phyloP scores from a whole-genome alignment of 2,329 filamentous ascomycete genomes.

The Pseudogymnoascus sp. region DNA sequence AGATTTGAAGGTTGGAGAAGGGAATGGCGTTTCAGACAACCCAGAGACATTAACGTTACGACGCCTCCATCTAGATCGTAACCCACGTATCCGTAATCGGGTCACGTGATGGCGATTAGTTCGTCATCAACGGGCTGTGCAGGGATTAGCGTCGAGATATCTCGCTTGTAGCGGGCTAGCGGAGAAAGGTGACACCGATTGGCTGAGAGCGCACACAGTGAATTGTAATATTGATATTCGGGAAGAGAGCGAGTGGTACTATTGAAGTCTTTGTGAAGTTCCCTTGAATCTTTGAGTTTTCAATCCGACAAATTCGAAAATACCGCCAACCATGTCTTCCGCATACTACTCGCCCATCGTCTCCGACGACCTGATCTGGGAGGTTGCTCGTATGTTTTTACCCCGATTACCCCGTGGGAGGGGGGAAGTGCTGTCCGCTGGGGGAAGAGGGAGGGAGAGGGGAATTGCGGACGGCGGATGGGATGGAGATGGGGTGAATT shows the following conservation, averaged over 20 bases:
- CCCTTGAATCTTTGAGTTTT: neutral
- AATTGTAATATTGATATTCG: neutral
- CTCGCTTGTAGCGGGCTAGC: constrained; percentile 5
- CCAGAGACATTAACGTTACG: neutral
- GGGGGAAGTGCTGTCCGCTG: neutral
- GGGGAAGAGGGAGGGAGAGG: neutral
- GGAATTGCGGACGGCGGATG: constrained; percentile 5
- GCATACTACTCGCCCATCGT: constrained; percentile 63
- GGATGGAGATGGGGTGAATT: neutral
- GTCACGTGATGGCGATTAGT: neutral
- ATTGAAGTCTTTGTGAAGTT: neutral
- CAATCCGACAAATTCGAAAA: constrained; percentile 7
- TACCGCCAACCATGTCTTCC: constrained; percentile 33
- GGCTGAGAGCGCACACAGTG: constrained; percentile 7
- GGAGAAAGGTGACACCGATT: neutral
- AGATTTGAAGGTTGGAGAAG: neutral
- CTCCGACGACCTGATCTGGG: constrained; percentile 88
- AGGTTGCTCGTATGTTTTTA: constrained; percentile 74
- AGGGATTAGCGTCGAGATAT: neutral
- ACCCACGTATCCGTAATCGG: neutral
- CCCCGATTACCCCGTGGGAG: constrained; percentile 5
- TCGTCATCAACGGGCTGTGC: neutral
- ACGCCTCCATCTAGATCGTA: neutral
- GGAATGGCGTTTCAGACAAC: neutral
- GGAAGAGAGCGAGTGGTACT: neutral